Evolutionary conservation across 371 early-diverging fungal genomes (phyloP).

Genomic region (Lichtheimia corymbifera): DNA sequence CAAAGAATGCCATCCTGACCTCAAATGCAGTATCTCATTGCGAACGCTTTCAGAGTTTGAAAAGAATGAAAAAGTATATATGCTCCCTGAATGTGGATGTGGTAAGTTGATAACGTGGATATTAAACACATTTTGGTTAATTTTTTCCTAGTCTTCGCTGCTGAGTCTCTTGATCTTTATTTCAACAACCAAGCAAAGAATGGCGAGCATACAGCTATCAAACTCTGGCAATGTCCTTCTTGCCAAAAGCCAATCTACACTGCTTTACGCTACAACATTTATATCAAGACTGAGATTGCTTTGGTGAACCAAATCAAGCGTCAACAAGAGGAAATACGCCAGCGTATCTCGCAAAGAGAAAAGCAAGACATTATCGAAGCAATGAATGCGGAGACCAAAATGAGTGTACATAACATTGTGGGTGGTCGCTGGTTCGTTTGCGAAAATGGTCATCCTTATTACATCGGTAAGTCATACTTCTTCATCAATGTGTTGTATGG

Average conservation of each 20-base stretch:
- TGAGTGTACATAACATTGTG: slow-evolving; percentile 34
- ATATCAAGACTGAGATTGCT: slow-evolving; percentile 43
- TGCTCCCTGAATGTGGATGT: slow-evolving; percentile 53
- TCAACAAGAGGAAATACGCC: slow-evolving; percentile 27
- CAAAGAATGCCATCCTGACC: slow-evolving; percentile 24
- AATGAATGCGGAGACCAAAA: slow-evolving; percentile 45
- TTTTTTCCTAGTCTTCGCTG: slow-evolving; percentile 35
- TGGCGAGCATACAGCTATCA: slow-evolving; percentile 48
- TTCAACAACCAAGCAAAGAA: slow-evolving; percentile 40
- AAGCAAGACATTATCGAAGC: slow-evolving; percentile 38
- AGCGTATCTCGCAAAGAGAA: slow-evolving; percentile 30
- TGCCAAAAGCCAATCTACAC: slow-evolving; percentile 44
- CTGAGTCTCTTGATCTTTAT: slow-evolving; percentile 40
- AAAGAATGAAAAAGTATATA: slow-evolving; percentile 29
- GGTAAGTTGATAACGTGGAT: slow-evolving; percentile 25
- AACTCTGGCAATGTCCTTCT: slow-evolving; percentile 51
- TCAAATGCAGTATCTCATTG: slow-evolving; percentile 39
- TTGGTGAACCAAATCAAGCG: slow-evolving; percentile 46
- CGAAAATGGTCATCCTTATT: slow-evolving; percentile 51
- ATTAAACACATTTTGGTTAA: neutral
- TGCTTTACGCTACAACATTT: slow-evolving; percentile 40
- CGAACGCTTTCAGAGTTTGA: slow-evolving; percentile 39
- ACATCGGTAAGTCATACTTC: slow-evolving; percentile 27
- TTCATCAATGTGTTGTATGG: no score
- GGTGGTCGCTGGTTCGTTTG: slow-evolving; percentile 59